A percentile compares a stretch with the other conserved stretches of the same genome.
phyloP scores from a whole-genome alignment of 805 yeast species.

The Starmerella floris region DNA sequence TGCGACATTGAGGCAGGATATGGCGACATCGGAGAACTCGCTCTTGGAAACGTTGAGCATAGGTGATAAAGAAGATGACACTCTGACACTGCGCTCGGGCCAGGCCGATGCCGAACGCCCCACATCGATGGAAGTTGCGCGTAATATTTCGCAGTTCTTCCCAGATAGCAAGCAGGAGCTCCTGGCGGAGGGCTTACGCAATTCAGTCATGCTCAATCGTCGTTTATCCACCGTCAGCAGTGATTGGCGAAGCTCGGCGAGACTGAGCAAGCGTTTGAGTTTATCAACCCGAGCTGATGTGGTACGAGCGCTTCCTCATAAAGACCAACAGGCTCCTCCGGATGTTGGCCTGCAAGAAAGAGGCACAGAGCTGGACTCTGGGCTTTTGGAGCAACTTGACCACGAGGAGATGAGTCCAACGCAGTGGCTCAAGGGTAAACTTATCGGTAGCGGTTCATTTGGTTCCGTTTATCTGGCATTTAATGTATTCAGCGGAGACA shows the following conservation, averaged over 20 bases:
- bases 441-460: slow-evolving; percentile 89
- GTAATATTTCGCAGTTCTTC: slow-evolving; percentile 79
- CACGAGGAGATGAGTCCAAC: slow-evolving; percentile 46
- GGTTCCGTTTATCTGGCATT: slow-evolving; percentile 88
- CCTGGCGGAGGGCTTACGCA: slow-evolving; percentile 66
- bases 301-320: not conserved
- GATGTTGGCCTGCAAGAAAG: not conserved
- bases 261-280: slow-evolving; percentile 18
- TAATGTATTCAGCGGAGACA: slow-evolving; percentile 82
- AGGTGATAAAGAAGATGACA: no score
- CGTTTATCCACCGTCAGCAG: slow-evolving; percentile 35
- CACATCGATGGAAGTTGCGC: slow-evolving; percentile 79
- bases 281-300: slow-evolving; percentile 1
- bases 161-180: slow-evolving; percentile 66
- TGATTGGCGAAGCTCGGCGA: slow-evolving; percentile 22
- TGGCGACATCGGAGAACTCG: not conserved
- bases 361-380: slow-evolving; percentile 17
- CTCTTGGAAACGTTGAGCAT: not conserved
- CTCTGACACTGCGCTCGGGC: not conserved
- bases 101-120: slow-evolving; percentile 39
- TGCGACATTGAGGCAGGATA: not conserved
- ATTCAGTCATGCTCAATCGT: slow-evolving; percentile 68
- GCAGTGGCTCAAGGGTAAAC: slow-evolving; percentile 84
- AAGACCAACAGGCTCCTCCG: not conserved
- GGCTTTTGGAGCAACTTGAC: slow-evolving; percentile 28